phyloP scores from a whole-genome alignment of 2,329 filamentous ascomycete species.

The Calonectria henricotiae region DNA sequence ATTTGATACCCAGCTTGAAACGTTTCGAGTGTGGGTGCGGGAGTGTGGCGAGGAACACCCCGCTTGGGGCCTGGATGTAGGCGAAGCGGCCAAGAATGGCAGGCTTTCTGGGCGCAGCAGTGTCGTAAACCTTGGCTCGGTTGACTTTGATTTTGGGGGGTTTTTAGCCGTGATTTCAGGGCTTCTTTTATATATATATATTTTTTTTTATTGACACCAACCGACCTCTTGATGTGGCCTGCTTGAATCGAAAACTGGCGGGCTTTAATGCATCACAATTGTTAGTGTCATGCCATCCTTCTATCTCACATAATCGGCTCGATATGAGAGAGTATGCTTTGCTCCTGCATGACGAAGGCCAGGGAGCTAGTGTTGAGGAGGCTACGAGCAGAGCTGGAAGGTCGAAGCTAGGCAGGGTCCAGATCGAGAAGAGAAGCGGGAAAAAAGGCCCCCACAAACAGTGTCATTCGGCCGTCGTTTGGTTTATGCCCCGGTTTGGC shows the following conservation, averaged over 20 bases:
- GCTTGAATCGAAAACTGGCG: neutral
- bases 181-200: neutral
- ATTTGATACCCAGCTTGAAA: conserved; percentile 28
- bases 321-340: conserved; percentile 5
- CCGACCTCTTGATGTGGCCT: neutral
- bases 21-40: conserved; percentile 17
- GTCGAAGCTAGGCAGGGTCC: neutral
- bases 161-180: neutral
- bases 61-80: conserved; percentile 1
- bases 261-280: neutral
- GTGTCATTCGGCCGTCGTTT: conserved; percentile 16
- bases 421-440: conserved; percentile 8
- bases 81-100: conserved; percentile 28
- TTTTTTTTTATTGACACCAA: too few species aligned
- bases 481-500: conserved; percentile 26
- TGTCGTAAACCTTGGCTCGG: conserved; percentile 20
- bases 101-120: conserved; percentile 19
- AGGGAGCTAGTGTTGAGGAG: conserved; percentile 12
- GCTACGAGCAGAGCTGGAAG: conserved; percentile 4
- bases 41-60: conserved; percentile 19
- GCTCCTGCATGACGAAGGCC: neutral
- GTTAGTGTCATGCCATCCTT: conserved; percentile 4
- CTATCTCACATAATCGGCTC: conserved; percentile 21
- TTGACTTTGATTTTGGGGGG: conserved; percentile 2
- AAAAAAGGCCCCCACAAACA: conserved; percentile 22